Conservation (phyloP, 208 protist species). For the Trypanosomatidae sp. region DNA sequence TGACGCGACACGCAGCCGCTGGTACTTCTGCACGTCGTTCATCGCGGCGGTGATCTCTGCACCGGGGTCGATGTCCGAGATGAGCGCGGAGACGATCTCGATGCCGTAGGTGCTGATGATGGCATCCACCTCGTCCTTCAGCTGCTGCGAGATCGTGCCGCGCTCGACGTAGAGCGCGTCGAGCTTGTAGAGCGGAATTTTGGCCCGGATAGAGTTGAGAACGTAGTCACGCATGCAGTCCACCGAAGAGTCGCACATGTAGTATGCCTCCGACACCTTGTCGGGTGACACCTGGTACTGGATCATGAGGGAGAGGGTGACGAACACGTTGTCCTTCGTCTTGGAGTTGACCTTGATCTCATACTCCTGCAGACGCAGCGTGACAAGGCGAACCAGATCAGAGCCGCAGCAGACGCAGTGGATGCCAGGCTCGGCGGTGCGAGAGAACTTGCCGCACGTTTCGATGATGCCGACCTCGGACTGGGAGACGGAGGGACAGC, state of each 20-base stretch:
- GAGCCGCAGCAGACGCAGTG: slow-evolving; percentile 56
- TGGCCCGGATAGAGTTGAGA: slow-evolving; percentile 65
- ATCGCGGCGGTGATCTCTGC: slow-evolving; percentile 62
- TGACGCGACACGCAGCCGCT: slow-evolving; percentile 71
- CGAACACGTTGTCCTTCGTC: slow-evolving; percentile 89
- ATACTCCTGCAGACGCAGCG: slow-evolving; percentile 51
- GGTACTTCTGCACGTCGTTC: slow-evolving; percentile 71
- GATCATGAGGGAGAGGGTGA: slow-evolving; percentile 47
- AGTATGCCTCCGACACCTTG: slow-evolving; percentile 41
- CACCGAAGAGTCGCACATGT: slow-evolving; percentile 42
- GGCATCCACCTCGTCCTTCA: slow-evolving; percentile 65
- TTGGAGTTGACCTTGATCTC: slow-evolving; percentile 55
- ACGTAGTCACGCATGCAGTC: slow-evolving; percentile 62
- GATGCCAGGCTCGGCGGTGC: slow-evolving; percentile 49
- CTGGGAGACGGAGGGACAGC: slow-evolving; percentile 48
- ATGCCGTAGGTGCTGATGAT: slow-evolving; percentile 67
- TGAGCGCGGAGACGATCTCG: slow-evolving; percentile 67
- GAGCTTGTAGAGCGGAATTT: slow-evolving; percentile 78
- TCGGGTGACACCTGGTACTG: slow-evolving; percentile 54
- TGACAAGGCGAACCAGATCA: slow-evolving; percentile 28
- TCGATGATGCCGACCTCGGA: slow-evolving; percentile 65
- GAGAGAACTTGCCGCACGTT: slow-evolving; percentile 56
- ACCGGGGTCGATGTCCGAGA: slow-evolving; percentile 76
- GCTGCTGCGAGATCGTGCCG: slow-evolving; percentile 70
- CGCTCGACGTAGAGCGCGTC: slow-evolving; percentile 78